Evolutionary conservation across 1,284 basidiomycete species (phyloP).

Genomic region (Termitomyces sp.): DNA sequence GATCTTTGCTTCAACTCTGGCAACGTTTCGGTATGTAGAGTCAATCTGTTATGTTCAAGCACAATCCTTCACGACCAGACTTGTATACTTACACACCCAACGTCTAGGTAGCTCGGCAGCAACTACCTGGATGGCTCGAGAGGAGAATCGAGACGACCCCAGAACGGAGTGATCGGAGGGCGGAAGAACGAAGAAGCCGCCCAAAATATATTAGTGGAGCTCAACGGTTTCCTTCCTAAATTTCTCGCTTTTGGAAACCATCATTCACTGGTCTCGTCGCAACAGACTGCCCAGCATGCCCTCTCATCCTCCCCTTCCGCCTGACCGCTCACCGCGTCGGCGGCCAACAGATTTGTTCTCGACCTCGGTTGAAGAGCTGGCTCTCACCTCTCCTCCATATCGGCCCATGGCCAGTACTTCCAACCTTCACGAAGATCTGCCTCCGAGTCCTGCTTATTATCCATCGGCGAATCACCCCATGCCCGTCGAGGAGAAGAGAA

Average conservation of each 20-base stretch:
- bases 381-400: conserved; percentile 18
- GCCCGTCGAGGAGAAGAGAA: conserved; percentile 7
- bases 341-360: conserved; percentile 6
- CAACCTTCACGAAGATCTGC: conserved; percentile 15
- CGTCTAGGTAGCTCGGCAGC: neutral
- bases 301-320: neutral
- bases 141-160: neutral
- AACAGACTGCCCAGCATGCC: neutral
- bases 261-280: neutral
- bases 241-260: conserved; percentile 6
- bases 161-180: neutral
- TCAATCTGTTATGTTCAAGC: neutral
- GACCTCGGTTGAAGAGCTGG: conserved; percentile 12
- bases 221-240: neutral
- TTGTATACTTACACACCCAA: neutral
- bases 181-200: neutral
- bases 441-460: conserved; percentile 21
- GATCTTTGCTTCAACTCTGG: too few species aligned
- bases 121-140: neutral
- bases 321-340: neutral
- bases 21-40: neutral
- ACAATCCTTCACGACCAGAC: neutral
- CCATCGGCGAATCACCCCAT: conserved; percentile 4
- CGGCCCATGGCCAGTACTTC: conserved; percentile 16
- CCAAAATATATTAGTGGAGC: neutral